A percentile compares a stretch with the other conserved stretches of the same genome.
Evolutionary conservation across 164 flowering plant genomes (phyloP).

Genomic region (Vitis rotundifolia): DNA sequence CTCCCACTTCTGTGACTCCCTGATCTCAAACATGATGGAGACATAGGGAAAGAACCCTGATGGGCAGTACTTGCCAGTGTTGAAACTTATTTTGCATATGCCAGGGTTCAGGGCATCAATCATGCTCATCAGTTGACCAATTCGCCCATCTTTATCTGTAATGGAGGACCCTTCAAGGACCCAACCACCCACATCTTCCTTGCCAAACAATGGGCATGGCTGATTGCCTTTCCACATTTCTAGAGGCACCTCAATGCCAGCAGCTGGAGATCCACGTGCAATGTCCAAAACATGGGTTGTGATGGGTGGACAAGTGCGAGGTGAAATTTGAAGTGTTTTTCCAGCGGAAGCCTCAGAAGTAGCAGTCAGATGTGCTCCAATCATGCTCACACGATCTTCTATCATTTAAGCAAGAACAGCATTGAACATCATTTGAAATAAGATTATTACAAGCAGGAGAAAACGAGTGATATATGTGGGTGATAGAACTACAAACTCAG

Average conservation of each 20-base stretch:
- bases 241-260: conserved; percentile 72
- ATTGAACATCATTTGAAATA: background rate
- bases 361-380: conserved; percentile 71
- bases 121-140: conserved; percentile 66
- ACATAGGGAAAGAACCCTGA: conserved; percentile 88
- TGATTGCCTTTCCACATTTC: conserved; percentile 66
- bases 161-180: conserved; percentile 52
- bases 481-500: background rate
- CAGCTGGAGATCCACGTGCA: conserved; percentile 75
- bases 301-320: conserved; percentile 79
- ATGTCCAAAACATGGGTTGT: conserved; percentile 94
- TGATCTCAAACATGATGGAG: conserved; percentile 80
- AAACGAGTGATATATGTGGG: background rate
- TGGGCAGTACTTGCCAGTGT: conserved; percentile 75
- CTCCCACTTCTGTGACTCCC: conserved; percentile 64
- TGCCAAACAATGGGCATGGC: conserved; percentile 43
- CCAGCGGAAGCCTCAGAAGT: conserved; percentile 28
- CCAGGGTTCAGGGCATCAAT: conserved; percentile 71
- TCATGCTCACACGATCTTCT: conserved; percentile 77
- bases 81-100: conserved; percentile 75
- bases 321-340: conserved; percentile 33
- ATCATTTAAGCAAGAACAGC: conserved; percentile 28
- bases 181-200: conserved; percentile 47
- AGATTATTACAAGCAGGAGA: background rate
- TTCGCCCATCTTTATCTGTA: conserved; percentile 84